Conservation (phyloP, 495 filamentous ascomycete genomes). For the Neurospora sp. region DNA sequence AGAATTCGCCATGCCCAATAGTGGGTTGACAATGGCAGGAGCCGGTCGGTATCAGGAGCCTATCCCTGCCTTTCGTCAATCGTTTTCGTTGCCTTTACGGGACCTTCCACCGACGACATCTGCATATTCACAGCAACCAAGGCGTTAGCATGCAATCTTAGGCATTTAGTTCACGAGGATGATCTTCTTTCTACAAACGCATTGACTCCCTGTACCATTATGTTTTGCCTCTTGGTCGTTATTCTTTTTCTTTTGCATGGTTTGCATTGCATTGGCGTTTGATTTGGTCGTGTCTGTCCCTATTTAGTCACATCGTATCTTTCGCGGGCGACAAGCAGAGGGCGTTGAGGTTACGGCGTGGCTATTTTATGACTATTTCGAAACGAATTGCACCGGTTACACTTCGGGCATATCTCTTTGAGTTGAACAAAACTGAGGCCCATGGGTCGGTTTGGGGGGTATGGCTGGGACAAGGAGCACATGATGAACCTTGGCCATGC, state of each 20-base stretch:
- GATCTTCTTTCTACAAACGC: background rate
- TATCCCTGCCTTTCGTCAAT: background rate
- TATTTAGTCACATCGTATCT: background rate
- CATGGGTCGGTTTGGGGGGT: background rate
- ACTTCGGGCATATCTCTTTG: background rate
- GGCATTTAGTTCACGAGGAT: background rate
- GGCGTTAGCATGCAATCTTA: background rate
- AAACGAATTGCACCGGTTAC: background rate
- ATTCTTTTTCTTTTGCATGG: background rate
- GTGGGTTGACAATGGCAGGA: background rate
- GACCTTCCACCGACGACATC: background rate
- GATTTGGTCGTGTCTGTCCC: background rate
- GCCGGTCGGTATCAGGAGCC: background rate
- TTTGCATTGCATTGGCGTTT: background rate
- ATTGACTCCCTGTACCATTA: background rate
- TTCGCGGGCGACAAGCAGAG: background rate
- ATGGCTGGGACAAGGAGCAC: background rate
- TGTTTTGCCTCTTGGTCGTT: background rate
- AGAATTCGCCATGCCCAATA: constrained; percentile 39
- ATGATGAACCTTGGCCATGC: background rate
- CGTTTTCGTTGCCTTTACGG: background rate
- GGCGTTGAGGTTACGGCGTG: background rate
- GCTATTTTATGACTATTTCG: background rate
- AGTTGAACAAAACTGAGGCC: background rate
- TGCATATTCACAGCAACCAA: background rate